These are phyloP conservation scores for Candida boleticola DNA, from an alignment of 805 yeast genomes.

Conservation along the genomic window DNA sequence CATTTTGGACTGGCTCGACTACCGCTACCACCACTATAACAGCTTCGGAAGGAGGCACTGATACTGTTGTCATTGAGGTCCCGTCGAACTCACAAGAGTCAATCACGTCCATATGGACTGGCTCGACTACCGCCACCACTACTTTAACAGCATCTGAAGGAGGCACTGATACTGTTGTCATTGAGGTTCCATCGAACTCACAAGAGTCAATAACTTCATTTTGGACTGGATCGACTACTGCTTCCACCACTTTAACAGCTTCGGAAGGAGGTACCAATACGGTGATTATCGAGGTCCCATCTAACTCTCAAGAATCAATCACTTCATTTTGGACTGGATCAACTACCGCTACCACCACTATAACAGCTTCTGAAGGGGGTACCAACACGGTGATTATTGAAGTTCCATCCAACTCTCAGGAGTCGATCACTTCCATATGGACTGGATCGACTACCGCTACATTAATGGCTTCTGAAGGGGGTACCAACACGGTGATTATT, in stretches of 20 bases:
- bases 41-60: constrained; percentile 2
- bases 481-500: constrained; percentile 7
- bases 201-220: background rate
- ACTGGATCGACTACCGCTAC: constrained; percentile 7
- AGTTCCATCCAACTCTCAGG: constrained; percentile 9
- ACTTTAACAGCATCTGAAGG: constrained; percentile 6
- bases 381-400: constrained; percentile 10
- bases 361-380: constrained; percentile 5
- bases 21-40: constrained; percentile 1
- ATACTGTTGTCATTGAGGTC: constrained; percentile 9
- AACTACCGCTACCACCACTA: constrained; percentile 3
- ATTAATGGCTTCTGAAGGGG: constrained; percentile 1
- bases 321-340: constrained; percentile 1
- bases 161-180: constrained; percentile 7
- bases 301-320: background rate
- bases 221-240: background rate
- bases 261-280: constrained; percentile 9
- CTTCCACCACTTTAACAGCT: constrained; percentile 7
- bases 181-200: constrained; percentile 11
- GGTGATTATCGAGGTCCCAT: constrained; percentile 5
- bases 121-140: constrained; percentile 3
- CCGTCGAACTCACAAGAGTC: constrained; percentile 4
- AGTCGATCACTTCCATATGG: constrained; percentile 5
- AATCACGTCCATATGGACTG: constrained; percentile 6
- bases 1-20: constrained; percentile 12